Conservation (phyloP, 2,329 filamentous ascomycete genomes). For the Alternaria ethzedia region DNA sequence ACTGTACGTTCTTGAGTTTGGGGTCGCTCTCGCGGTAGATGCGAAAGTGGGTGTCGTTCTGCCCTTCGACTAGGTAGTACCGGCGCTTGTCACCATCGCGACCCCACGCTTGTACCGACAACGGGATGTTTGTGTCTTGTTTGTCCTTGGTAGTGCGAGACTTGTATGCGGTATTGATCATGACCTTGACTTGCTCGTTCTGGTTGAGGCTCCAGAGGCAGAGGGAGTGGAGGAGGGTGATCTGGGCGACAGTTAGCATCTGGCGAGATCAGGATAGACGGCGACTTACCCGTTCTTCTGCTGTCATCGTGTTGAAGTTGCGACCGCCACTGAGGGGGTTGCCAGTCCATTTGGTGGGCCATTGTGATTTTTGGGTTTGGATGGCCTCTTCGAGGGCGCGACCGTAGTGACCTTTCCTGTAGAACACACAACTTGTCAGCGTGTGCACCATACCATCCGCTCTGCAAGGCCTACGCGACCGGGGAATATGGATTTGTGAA, state of each 20-base stretch:
- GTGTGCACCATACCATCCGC: not conserved
- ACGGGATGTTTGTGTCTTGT: conserved; percentile 79
- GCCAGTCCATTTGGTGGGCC: conserved; percentile 83
- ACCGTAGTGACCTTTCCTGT: conserved; percentile 87
- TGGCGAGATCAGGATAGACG: not conserved
- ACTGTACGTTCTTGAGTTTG: conserved; percentile 75
- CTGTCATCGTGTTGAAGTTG: conserved; percentile 82
- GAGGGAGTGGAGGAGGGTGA: conserved; percentile 81
- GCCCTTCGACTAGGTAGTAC: conserved; percentile 92
- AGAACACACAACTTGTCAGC: conserved; percentile 41
- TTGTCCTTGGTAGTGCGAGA: conserved; percentile 82
- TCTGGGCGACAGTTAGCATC: conserved; percentile 58
- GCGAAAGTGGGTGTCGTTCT: conserved; percentile 91
- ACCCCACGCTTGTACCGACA: conserved; percentile 91
- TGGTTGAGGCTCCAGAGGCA: conserved; percentile 88
- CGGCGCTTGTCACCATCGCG: conserved; percentile 87
- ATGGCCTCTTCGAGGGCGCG: conserved; percentile 94
- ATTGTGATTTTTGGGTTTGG: conserved; percentile 82
- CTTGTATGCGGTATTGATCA: conserved; percentile 75
- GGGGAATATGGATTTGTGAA: conserved; percentile 5
- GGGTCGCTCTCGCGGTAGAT: conserved; percentile 94
- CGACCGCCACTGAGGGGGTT: conserved; percentile 82
- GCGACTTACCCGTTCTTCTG: conserved; percentile 75
- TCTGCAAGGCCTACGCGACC: conserved; percentile 27
- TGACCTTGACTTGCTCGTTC: conserved; percentile 79